Evolutionary conservation across 768 basidiomycete species (phyloP).

Genomic region (Rhizopogon vesiculosus): DNA sequence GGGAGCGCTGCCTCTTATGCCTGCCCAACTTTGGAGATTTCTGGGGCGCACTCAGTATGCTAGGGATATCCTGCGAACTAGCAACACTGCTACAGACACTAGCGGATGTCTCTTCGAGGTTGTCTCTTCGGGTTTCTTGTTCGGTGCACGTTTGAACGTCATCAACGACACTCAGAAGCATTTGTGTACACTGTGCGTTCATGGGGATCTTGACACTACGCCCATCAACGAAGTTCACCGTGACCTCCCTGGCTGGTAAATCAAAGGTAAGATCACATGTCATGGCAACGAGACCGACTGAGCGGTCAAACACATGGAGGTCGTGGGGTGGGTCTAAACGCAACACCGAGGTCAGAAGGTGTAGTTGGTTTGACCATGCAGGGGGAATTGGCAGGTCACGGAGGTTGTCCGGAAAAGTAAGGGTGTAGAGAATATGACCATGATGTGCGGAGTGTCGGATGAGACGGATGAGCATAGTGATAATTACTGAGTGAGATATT

Average conservation of each 20-base stretch:
- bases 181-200: constrained; percentile 33
- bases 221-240: constrained; percentile 58
- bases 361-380: constrained; percentile 53
- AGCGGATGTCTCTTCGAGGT: constrained; percentile 23
- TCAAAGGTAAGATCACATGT: constrained; percentile 62
- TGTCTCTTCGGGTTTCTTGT: constrained; percentile 23
- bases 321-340: constrained; percentile 48
- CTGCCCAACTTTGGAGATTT: constrained; percentile 33
- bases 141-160: constrained; percentile 49
- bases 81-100: constrained; percentile 11
- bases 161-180: constrained; percentile 45
- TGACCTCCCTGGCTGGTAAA: constrained; percentile 39
- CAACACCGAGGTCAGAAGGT: constrained; percentile 40
- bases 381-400: constrained; percentile 35
- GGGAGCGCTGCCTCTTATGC: constrained; percentile 68
- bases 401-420: constrained; percentile 44
- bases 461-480: constrained; percentile 56
- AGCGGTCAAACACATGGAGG: constrained; percentile 57
- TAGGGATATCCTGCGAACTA: constrained; percentile 14
- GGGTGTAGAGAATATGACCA: constrained; percentile 54
- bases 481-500: constrained; percentile 21
- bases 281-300: constrained; percentile 51
- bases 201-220: constrained; percentile 44
- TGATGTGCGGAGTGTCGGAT: constrained; percentile 32
- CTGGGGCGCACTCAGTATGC: constrained; percentile 11